Base-by-base conservation (phyloP, 306 rosid genomes). In the Glycyrrhiza uralensis region DNA sequence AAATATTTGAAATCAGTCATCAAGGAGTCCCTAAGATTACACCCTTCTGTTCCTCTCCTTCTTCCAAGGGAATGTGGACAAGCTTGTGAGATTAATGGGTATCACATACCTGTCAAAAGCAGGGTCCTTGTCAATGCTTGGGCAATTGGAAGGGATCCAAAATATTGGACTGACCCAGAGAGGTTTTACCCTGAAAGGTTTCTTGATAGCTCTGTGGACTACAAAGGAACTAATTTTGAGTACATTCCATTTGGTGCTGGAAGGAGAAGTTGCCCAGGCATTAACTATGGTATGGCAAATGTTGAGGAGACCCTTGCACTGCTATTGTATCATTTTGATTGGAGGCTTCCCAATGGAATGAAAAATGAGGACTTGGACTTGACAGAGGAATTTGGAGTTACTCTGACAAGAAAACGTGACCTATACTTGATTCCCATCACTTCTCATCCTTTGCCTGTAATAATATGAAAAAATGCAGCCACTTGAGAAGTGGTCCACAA, bases 141-240 rank as follows among this genome's bases (percentile, higher is more conserved):
- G 79, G 81, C 80, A 5, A 59, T 84, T 9, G 83, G 79, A 29
- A 84, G 81, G 56, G 80, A 85, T 56, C 69, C 86, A 23, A 23
- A 61, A 6, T 51, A 60, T 5, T 80, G 77, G 69, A 32, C 2
- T 4, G 74, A 75, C 4, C 29, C 80, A 7, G 45, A 39, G 7
- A 57, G 22, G 62, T 76, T 76, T 24, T 54, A 66, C 15, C 81
- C 75, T 2, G 76, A 76, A 30, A 76, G 81, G 24, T 68, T 76
- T 41, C 17, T 47, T 15, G 46, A 46, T 47, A 17, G 56, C 6
- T 33, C 76, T 12, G 12, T 68, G 58, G 76, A 76, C 45, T 58
- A 32, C n/a, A 76, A 58, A 33, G 81, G 63, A 0, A 15, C 1
- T 15, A 57, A 67, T 17, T 76, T 76, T 44, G 68, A 76, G 60